Evolutionary conservation across 169 alveolate species (phyloP).

Genomic region (Eimeria necatrix): DNA sequence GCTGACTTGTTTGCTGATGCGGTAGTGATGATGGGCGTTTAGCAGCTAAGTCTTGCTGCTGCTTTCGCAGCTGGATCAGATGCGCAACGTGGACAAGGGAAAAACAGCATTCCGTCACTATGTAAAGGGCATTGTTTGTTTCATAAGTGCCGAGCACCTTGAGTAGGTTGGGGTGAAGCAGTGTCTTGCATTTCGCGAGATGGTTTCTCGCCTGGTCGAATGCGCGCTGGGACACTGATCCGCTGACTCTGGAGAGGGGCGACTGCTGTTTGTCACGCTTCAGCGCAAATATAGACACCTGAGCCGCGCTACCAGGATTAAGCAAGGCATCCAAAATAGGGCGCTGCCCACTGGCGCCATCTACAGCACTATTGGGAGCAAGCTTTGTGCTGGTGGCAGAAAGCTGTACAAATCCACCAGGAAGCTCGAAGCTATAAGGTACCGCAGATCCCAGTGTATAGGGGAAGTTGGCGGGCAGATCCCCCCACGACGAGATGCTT

Average conservation of each 20-base stretch:
- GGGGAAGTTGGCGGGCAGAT: conserved; percentile 55
- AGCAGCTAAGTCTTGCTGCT: conserved; percentile 62
- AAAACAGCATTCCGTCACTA: conserved; percentile 74
- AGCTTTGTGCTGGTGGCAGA: conserved; percentile 60
- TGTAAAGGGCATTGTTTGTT: conserved; percentile 66
- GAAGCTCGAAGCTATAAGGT: conserved; percentile 64
- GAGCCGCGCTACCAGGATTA: conserved; percentile 42
- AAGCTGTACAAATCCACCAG: conserved; percentile 56
- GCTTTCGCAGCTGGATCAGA: conserved; percentile 36
- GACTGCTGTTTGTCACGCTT: conserved; percentile 64
- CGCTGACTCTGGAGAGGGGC: conserved; percentile 30
- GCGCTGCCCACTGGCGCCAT: conserved; percentile 9
- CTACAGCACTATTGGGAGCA: background rate
- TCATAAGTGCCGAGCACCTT: conserved; percentile 75
- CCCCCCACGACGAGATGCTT: conserved; percentile 69
- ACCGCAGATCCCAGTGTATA: conserved; percentile 55
- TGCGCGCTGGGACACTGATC: conserved; percentile 41
- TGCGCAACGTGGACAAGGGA: conserved; percentile 31
- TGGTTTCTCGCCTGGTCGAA: conserved; percentile 69
- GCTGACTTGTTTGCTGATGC: background rate
- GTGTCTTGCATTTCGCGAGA: conserved; percentile 65
- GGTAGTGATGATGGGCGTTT: conserved; percentile 60
- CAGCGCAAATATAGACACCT: conserved; percentile 52
- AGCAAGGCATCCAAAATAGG: conserved; percentile 55
- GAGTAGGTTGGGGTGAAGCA: conserved; percentile 78